Conservation (phyloP, 345 rosid species). For the Iberis pinnata region DNA sequence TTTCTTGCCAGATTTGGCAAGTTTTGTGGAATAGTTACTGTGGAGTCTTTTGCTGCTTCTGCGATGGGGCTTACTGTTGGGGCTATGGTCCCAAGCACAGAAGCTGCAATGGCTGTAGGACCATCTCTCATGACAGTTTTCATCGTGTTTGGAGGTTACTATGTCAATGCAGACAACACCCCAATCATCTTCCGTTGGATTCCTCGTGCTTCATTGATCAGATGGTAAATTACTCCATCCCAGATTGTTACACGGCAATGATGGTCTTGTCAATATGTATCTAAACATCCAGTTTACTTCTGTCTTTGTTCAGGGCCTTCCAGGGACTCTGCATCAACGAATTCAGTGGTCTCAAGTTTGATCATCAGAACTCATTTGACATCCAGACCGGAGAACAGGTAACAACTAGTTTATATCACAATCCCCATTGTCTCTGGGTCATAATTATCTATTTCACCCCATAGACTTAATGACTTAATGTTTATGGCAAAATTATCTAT, state of each 20-base stretch:
- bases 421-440: not conserved
- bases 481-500: not conserved
- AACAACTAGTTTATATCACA: conserved; percentile 1
- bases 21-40: conserved; percentile 87
- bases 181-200: conserved; percentile 92
- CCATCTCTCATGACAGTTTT: conserved; percentile 98
- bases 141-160: conserved; percentile 89
- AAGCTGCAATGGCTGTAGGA: conserved; percentile 98
- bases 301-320: conserved; percentile 75
- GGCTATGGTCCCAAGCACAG: conserved; percentile 93
- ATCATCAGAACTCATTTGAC: conserved; percentile 68
- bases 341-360: conserved; percentile 76
- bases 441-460: not conserved
- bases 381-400: conserved; percentile 97
- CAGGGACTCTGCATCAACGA: conserved; percentile 97
- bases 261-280: not conserved
- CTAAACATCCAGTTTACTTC: not conserved
- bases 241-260: not conserved
- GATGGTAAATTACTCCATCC: conserved; percentile 50
- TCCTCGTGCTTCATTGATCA: conserved; percentile 76
- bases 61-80: conserved; percentile 99
- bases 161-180: conserved; percentile 78
- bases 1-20: conserved; percentile 57
- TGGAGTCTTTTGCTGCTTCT: conserved; percentile 95
- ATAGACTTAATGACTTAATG: too few species aligned